phyloP scores from a whole-genome alignment of 1,139 yeast species.

The Meyerozyma smithsonii region DNA sequence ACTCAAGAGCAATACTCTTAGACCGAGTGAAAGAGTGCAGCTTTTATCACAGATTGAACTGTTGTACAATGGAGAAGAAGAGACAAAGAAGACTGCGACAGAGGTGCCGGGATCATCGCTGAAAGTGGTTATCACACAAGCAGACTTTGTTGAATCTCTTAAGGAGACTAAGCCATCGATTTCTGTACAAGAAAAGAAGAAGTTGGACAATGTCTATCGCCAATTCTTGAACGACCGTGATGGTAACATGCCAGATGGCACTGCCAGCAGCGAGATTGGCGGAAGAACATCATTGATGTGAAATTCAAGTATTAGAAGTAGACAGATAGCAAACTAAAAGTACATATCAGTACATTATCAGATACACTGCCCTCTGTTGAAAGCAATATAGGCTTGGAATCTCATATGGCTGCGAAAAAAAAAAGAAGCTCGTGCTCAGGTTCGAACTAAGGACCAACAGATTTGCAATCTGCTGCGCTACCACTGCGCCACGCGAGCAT shows the following conservation, averaged over 20 bases:
- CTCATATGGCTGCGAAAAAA: slow-evolving; percentile 8
- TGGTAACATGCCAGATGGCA: slow-evolving; percentile 87
- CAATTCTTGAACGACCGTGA: slow-evolving; percentile 77
- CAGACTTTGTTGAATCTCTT: slow-evolving; percentile 61
- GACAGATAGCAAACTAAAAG: neutral
- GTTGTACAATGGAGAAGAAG: slow-evolving; percentile 19
- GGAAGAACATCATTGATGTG: slow-evolving; percentile 75
- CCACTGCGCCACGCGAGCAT: slow-evolving; percentile 82
- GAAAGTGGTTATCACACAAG: slow-evolving; percentile 38
- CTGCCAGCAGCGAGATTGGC: slow-evolving; percentile 78
- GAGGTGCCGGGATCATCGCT: slow-evolving; percentile 11
- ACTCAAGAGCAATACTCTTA: slow-evolving; percentile 25
- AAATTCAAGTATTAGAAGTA: slow-evolving; percentile 4
- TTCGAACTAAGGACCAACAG: slow-evolving; percentile 86
- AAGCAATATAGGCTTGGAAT: neutral
- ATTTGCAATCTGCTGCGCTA: slow-evolving; percentile 92
- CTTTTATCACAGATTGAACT: slow-evolving; percentile 45
- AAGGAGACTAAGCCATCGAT: slow-evolving; percentile 84
- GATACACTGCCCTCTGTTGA: no score
- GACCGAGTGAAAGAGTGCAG: slow-evolving; percentile 42
- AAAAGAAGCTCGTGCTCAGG: slow-evolving; percentile 68
- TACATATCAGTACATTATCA: no score
- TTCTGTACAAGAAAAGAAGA: slow-evolving; percentile 62
- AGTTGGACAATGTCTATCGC: slow-evolving; percentile 60
- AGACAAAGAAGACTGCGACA: slow-evolving; percentile 3